These are phyloP conservation scores for Bimuria novae-zelandiae DNA, from an alignment of 2,329 filamentous ascomycete genomes.

Conservation along the genomic window DNA sequence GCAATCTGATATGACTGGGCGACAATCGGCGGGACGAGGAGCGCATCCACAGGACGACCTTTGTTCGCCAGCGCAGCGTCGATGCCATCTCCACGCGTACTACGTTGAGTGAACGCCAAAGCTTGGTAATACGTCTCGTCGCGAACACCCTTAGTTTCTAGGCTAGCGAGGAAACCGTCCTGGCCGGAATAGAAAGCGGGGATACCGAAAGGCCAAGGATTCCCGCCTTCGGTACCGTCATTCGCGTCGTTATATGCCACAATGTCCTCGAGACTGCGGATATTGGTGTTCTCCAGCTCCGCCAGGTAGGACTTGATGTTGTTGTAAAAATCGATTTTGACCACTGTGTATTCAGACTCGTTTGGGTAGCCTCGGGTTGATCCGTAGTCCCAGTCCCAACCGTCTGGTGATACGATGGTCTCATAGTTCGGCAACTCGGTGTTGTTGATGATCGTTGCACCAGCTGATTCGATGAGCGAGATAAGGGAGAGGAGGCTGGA, in stretches of 20 bases:
- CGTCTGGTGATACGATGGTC: constrained; percentile 65
- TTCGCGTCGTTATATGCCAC: constrained; percentile 56
- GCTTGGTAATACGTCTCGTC: constrained; percentile 71
- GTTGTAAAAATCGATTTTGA: constrained; percentile 74
- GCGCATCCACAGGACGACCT: constrained; percentile 58
- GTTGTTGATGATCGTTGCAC: constrained; percentile 70
- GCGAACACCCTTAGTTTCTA: constrained; percentile 63
- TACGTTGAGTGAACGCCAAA: constrained; percentile 63
- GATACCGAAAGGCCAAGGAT: constrained; percentile 55
- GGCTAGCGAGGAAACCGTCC: constrained; percentile 69
- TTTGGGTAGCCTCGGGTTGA: constrained; percentile 66
- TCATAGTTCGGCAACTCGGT: constrained; percentile 70
- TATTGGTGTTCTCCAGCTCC: constrained; percentile 58
- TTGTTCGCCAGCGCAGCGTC: constrained; percentile 64
- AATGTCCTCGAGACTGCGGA: constrained; percentile 33
- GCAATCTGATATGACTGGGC: constrained; percentile 71
- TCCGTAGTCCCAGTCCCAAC: constrained; percentile 78
- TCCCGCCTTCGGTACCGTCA: constrained; percentile 68
- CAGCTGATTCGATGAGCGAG: constrained; percentile 60
- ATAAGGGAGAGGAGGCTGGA: constrained; percentile 56
- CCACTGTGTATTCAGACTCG: constrained; percentile 73
- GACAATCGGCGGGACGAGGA: constrained; percentile 71
- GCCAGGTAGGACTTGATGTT: constrained; percentile 67
- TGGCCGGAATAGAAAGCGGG: constrained; percentile 66
- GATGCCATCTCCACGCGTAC: constrained; percentile 68